phyloP scores from a whole-genome alignment of 2,329 filamentous ascomycete genomes.

The Trichoderma sp. region DNA sequence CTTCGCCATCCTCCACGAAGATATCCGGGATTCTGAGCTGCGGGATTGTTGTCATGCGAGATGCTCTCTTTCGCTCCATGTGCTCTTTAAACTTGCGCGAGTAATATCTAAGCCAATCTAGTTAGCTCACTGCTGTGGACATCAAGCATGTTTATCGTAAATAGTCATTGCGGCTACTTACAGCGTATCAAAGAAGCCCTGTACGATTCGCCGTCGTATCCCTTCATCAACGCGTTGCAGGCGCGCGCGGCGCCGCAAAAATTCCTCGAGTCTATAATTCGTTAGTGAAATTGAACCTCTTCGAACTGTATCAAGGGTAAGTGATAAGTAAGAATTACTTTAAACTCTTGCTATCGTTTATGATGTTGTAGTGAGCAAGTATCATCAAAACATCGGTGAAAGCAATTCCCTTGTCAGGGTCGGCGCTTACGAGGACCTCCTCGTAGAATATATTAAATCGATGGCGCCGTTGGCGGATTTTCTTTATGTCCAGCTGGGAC shows the following conservation, averaged over 20 bases:
- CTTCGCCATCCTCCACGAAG: slow-evolving; percentile 74
- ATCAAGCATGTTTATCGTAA: background rate
- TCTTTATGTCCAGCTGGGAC: slow-evolving; percentile 68
- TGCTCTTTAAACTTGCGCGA: slow-evolving; percentile 77
- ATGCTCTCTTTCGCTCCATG: slow-evolving; percentile 69
- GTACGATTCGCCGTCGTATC: slow-evolving; percentile 83
- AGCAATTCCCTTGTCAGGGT: slow-evolving; percentile 84
- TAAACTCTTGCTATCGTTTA: slow-evolving; percentile 94
- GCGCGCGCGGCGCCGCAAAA: slow-evolving; percentile 82
- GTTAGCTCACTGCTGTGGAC: background rate
- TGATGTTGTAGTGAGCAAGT: slow-evolving; percentile 96
- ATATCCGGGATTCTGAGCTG: slow-evolving; percentile 87
- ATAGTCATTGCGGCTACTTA: slow-evolving; percentile 45
- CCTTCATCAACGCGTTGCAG: slow-evolving; percentile 94
- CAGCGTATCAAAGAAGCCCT: slow-evolving; percentile 93
- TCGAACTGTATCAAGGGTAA: background rate
- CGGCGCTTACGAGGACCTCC: slow-evolving; percentile 90
- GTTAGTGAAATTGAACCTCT: background rate
- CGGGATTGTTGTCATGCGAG: slow-evolving; percentile 76
- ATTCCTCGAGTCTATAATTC: slow-evolving; percentile 76
- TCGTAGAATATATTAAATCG: slow-evolving; percentile 96
- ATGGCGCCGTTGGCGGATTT: slow-evolving; percentile 72
- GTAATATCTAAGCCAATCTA: slow-evolving; percentile 65
- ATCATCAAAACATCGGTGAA: slow-evolving; percentile 95
- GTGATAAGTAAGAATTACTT: slow-evolving; percentile 53